Conservation (phyloP, 306 rosid genomes). For the Begonia masoniana region DNA sequence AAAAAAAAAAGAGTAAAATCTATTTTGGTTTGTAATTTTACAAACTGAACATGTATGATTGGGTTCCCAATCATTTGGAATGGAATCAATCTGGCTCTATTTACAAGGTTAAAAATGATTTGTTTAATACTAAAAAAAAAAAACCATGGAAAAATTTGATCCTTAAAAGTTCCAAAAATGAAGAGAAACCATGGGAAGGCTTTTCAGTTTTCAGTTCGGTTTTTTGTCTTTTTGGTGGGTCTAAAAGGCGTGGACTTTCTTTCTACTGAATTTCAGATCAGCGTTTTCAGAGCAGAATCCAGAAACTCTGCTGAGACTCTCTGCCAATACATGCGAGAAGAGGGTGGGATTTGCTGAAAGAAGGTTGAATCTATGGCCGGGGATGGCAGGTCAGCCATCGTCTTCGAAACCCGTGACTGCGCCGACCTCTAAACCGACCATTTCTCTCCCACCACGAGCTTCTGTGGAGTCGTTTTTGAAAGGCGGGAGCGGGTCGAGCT, state of each 20-base stretch:
- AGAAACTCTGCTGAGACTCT: not conserved
- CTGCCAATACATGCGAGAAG: not conserved
- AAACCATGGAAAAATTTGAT: too few relatives aligned
- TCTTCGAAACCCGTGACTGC: constrained; percentile 1
- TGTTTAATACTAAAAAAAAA: too few relatives aligned
- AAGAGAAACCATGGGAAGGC: too few relatives aligned
- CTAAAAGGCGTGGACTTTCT: constrained; percentile 50
- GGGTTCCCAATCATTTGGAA: too few relatives aligned
- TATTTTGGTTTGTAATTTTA: too few relatives aligned
- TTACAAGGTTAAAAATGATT: too few relatives aligned
- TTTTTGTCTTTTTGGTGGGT: not conserved
- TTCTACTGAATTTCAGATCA: constrained; percentile 37
- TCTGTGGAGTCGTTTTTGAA: constrained; percentile 42
- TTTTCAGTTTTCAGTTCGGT: not conserved
- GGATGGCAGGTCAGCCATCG: constrained; percentile 14
- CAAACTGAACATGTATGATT: too few relatives aligned
- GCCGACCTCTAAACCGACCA: constrained; percentile 24
- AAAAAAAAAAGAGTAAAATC: too few relatives aligned
- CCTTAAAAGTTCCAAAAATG: too few relatives aligned
- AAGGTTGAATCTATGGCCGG: constrained; percentile 29
- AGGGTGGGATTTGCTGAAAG: not conserved
- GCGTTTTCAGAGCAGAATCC: constrained; percentile 1
- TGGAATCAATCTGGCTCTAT: too few relatives aligned
- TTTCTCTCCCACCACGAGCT: constrained; percentile 47
- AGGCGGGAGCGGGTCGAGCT: constrained; percentile 17